Evolutionary conservation across 805 yeast genomes (phyloP).

Genomic region (Peterozyma toletana): DNA sequence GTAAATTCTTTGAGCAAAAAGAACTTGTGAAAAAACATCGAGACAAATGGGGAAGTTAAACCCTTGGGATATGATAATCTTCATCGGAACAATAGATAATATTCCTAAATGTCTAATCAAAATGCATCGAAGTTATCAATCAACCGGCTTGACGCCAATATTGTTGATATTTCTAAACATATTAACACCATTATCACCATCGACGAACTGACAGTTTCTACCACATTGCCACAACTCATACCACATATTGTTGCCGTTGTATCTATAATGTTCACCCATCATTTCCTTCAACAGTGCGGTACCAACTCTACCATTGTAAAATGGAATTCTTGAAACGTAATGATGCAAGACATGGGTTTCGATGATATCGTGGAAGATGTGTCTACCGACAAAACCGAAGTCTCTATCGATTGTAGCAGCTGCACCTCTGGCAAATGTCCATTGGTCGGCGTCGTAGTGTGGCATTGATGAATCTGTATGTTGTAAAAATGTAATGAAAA

Average conservation of each 20-base stretch:
- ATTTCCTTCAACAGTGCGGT: conserved; percentile 73
- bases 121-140: not conserved
- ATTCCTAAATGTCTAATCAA: too few relatives aligned
- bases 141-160: conserved; percentile 32
- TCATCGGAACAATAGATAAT: too few relatives aligned
- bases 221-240: conserved; percentile 52
- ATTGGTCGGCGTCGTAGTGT: conserved; percentile 65
- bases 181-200: conserved; percentile 59
- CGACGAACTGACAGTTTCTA: conserved; percentile 66
- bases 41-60: too few relatives aligned
- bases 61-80: too few relatives aligned
- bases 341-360: conserved; percentile 90
- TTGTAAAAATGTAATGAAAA: conserved; percentile 77
- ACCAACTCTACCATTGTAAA: conserved; percentile 79
- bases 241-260: conserved; percentile 70
- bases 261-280: conserved; percentile 75
- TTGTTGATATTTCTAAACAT: conserved; percentile 74
- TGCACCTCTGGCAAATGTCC: conserved; percentile 89
- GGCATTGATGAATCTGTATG: conserved; percentile 78
- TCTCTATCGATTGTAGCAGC: conserved; percentile 84
- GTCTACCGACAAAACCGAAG: conserved; percentile 72
- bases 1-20: too few relatives aligned
- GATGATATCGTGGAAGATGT: conserved; percentile 80
- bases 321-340: conserved; percentile 77
- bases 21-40: too few relatives aligned